A percentile compares a stretch with the other conserved stretches of the same genome.
Evolutionary conservation across 345 rosid genomes (phyloP).

Genomic region (Acer saccharum): DNA sequence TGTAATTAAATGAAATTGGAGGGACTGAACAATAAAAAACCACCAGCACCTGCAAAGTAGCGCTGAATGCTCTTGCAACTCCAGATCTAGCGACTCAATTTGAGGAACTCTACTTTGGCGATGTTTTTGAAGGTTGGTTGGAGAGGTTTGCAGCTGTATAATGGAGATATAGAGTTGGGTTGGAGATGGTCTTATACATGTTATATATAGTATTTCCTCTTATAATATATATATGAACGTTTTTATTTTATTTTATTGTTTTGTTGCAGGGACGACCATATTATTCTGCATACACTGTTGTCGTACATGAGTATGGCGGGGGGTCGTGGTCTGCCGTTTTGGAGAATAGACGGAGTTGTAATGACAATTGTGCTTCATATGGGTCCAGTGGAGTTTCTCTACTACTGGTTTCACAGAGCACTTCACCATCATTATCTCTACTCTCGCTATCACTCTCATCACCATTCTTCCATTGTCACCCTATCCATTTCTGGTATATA

Average conservation of each 20-base stretch:
- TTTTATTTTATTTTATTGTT: not conserved
- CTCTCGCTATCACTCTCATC: slow-evolving; percentile 85
- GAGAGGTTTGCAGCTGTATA: too few species aligned
- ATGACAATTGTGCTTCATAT: slow-evolving; percentile 44
- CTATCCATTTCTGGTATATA: slow-evolving; percentile 61
- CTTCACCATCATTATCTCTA: slow-evolving; percentile 73
- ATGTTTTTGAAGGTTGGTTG: too few species aligned
- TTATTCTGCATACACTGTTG: slow-evolving; percentile 31
- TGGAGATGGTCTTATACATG: too few species aligned
- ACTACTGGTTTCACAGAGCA: slow-evolving; percentile 79
- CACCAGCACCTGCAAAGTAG: too few species aligned
- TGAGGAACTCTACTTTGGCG: too few species aligned
- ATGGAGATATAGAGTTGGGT: too few species aligned
- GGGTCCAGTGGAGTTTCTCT: slow-evolving; percentile 70
- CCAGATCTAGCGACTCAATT: too few species aligned
- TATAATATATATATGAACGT: not conserved
- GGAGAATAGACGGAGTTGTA: slow-evolving; percentile 57
- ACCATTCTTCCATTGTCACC: slow-evolving; percentile 74
- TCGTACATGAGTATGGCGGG: slow-evolving; percentile 26
- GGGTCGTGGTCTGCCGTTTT: slow-evolving; percentile 39
- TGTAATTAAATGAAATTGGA: too few species aligned
- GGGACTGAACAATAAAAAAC: too few species aligned
- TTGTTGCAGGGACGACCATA: slow-evolving; percentile 56
- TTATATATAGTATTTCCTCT: too few species aligned
- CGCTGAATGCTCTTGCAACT: too few species aligned